Base-by-base conservation (phyloP, 305 asterid species). In the Fraxinus sp. region DNA sequence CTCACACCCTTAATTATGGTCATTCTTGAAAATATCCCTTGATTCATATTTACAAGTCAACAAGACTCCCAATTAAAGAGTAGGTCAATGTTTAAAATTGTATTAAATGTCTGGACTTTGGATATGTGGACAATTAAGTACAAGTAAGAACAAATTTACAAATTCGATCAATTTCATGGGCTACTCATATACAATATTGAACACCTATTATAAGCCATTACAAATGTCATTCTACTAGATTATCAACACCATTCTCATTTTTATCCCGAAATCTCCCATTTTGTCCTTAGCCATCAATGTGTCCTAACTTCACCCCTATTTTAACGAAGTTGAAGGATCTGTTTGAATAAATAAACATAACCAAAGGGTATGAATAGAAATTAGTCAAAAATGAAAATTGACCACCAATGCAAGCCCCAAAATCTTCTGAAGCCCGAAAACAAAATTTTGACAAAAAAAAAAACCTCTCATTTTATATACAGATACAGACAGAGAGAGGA, bases 381-480 rank as follows among this genome's bases (percentile, higher is more conserved):
- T 28, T 70, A 28, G 39, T 70, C 0, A 28, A 70, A 28, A 13
- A 28, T 11, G 20, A 30, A 70, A 26, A 70, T 70, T 70, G 41
- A 13, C 22, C 37, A 9, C 33, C 32, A 68, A 70, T 30, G 39
- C 22, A 70, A 13, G 75, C 75, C 9, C 20, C 20, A 49, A 28
- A 68, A 13, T 70, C 22, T 14, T 70, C 41, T n/a, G 6, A 39
- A 72, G 64, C 59, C 57, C 72, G 46, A 79, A 80, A 79, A 7
- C 28, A 20, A 35, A 59, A 4, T 52, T 30, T 57, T 32, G 28
- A 52, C 11, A 20, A 5, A 9, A 20, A 8, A 66, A 77, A 85
- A 32, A 32, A 32, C 3, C 35, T 32, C 83, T 66, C 76, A 85
- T 77, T 39, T 74, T 30, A 71, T 33, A n/a, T 78, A 71, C 33